Evolutionary conservation across 2,329 filamentous ascomycete species (phyloP), one percentile per base, ranked within the genome.

Genomic region (Coniella vitis): DNA sequence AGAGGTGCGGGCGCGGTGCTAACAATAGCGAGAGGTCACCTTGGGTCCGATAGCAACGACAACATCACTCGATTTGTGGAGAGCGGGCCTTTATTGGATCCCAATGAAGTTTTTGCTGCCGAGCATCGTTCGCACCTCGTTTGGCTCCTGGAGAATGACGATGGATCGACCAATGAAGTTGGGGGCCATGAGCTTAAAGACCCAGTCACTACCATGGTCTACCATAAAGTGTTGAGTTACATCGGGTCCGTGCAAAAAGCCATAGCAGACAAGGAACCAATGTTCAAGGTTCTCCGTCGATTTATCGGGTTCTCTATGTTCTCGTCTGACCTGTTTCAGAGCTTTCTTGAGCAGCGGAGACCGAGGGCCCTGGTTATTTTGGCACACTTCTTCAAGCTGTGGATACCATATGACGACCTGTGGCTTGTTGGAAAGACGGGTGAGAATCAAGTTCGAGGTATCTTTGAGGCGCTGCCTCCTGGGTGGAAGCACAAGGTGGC

Each of bases 301-400:
- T 49, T 69, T n/a, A 63, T 61, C 32, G 64, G 58, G 13, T 68
- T 68, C 22, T 57, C 66, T 12, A 58, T 67, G 38, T 66, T 58
- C 57, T 58, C 64, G 43, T 62, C 65, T 12, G 56, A 58, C 44
- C 56, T 63, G n/a, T 64, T 66, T 41, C 60, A 59, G 38, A 59
- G 57, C 36, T 65, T 64, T 46, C 55, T 67, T 38, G 58, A 59
- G 29, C 60, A 68, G 55, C 58, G 62, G 17, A 58, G 65, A 16
- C 65, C 65, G 2, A 59, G 66, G 9, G 66, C 65, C 12, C 55
- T 69, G 47, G 64, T 68, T 12, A 55, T 65, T 7, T 47, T 68
- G n/a, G 66, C 66, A 3, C 63, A 66, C 44, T 68, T 67, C 54
- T 67, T 69, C 63, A 50, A 64, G 14, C 49, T 66, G 9, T 68